Evolutionary conservation across 2,329 filamentous ascomycete genomes (phyloP).

Genomic region (Exophiala sideris): DNA sequence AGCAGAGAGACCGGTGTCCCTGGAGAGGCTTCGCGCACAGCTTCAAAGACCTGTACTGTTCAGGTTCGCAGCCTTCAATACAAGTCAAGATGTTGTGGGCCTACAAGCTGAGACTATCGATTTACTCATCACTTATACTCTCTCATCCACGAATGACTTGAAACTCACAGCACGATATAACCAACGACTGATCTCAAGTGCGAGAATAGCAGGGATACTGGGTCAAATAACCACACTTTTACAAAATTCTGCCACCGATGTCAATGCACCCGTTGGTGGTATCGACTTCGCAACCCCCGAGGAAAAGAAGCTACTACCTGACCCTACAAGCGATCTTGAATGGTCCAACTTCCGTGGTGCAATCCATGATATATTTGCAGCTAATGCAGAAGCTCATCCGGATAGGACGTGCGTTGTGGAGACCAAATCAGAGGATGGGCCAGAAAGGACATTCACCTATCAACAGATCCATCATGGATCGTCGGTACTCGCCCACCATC

Average conservation of each 20-base stretch:
- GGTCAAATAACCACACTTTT: constrained; percentile 43
- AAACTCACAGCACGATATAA: constrained; percentile 44
- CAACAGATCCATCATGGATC: constrained; percentile 80
- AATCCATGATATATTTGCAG: constrained; percentile 44
- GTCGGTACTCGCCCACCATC: constrained; percentile 74
- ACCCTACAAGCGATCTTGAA: constrained; percentile 43
- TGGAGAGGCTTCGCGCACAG: constrained; percentile 17
- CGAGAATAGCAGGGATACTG: constrained; percentile 42
- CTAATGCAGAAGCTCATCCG: constrained; percentile 62
- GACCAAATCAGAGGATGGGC: constrained; percentile 51
- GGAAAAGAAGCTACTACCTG: constrained; percentile 33
- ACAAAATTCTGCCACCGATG: constrained; percentile 38
- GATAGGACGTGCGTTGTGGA: constrained; percentile 67
- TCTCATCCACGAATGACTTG: constrained; percentile 28
- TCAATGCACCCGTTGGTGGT: constrained; percentile 40
- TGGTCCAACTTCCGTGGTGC: constrained; percentile 46
- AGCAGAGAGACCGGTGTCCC: constrained; percentile 9
- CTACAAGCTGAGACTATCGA: constrained; percentile 44
- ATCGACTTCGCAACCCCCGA: constrained; percentile 39
- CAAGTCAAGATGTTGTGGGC: constrained; percentile 36
- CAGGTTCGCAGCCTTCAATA: constrained; percentile 47
- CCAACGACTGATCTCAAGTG: constrained; percentile 46
- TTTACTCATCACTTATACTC: constrained; percentile 39
- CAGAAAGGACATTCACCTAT: constrained; percentile 73
- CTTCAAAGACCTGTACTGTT: constrained; percentile 40